Percentiles rank a stretch among this genome's conserved stretches.
Conservation (phyloP, 2,329 filamentous ascomycete species). For the Trichoderma pleuroti region DNA sequence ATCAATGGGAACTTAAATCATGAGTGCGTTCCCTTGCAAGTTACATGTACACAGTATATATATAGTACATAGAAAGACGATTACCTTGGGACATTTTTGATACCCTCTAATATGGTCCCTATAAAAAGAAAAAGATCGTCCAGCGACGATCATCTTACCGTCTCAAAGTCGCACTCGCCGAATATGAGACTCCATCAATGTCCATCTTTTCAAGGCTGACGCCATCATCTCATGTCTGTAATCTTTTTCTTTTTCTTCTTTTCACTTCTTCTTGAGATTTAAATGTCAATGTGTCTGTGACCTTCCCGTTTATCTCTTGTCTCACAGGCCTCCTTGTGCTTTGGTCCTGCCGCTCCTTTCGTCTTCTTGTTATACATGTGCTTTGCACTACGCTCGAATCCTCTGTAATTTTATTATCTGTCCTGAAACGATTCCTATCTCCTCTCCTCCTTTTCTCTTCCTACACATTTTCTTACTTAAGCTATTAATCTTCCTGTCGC, state of each 20-base stretch:
- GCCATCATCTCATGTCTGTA: neutral
- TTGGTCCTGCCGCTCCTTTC: conserved; percentile 2
- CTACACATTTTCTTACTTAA: neutral
- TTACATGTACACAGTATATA: neutral
- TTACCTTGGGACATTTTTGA: neutral
- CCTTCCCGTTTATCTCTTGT: conserved; percentile 8
- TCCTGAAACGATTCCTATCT: neutral
- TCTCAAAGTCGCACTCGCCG: neutral
- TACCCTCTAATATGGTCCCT: neutral
- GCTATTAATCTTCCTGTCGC: neutral
- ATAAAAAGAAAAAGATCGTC: neutral
- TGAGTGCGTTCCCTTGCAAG: neutral
- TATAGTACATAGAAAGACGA: neutral
- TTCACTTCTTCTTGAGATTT: neutral
- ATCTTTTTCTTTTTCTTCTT: neutral
- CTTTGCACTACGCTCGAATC: neutral
- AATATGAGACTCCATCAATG: neutral
- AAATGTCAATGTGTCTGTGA: neutral
- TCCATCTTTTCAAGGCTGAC: neutral
- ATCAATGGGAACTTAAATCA: neutral
- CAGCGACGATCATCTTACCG: neutral
- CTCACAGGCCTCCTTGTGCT: neutral
- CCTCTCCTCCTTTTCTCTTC: neutral
- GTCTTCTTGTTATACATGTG: neutral
- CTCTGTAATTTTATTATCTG: neutral